phyloP scores from a whole-genome alignment of 345 rosid species.

The Geranium rotundifolium region DNA sequence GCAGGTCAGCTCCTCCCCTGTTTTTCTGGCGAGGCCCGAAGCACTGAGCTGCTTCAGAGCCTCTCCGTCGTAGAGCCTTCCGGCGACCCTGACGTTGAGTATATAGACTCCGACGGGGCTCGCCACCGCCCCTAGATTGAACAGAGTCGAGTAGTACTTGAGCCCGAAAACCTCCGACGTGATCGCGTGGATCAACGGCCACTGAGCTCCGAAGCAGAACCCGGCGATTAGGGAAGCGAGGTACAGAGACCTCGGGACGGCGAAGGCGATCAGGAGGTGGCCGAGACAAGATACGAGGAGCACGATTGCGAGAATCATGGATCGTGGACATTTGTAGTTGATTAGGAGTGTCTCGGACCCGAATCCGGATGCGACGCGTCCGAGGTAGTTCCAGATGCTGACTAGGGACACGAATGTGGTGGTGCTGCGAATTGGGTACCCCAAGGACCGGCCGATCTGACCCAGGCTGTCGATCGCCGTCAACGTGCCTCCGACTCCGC shows the following conservation, averaged over 20 bases:
- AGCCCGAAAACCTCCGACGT: constrained; percentile 33
- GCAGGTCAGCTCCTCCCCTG: constrained; percentile 18
- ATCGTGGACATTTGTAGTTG: constrained; percentile 15
- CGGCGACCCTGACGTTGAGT: constrained; percentile 31
- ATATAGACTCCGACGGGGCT: constrained; percentile 29
- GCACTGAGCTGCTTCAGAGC: constrained; percentile 24
- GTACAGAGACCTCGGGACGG: constrained; percentile 25
- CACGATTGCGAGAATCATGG: constrained; percentile 19
- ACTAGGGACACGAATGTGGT: constrained; percentile 18
- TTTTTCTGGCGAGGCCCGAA: constrained; percentile 10
- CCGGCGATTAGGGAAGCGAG: constrained; percentile 23
- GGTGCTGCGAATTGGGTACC: constrained; percentile 11
- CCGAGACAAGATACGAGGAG: constrained; percentile 29
- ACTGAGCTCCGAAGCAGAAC: constrained; percentile 36
- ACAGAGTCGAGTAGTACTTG: constrained; percentile 33
- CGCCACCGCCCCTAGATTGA: constrained; percentile 17
- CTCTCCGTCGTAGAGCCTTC: constrained; percentile 25
- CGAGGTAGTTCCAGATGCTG: constrained; percentile 21
- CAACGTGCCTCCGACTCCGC: constrained; percentile 17
- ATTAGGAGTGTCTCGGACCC: constrained; percentile 13
- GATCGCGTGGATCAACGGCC: constrained; percentile 31
- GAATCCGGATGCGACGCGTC: constrained; percentile 16
- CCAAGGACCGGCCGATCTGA: constrained; percentile 14
- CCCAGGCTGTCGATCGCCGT: constrained; percentile 19
- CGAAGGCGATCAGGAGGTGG: constrained; percentile 29